phyloP scores from a whole-genome alignment of 2,329 filamentous ascomycete genomes.

The Fusarium sp. region DNA sequence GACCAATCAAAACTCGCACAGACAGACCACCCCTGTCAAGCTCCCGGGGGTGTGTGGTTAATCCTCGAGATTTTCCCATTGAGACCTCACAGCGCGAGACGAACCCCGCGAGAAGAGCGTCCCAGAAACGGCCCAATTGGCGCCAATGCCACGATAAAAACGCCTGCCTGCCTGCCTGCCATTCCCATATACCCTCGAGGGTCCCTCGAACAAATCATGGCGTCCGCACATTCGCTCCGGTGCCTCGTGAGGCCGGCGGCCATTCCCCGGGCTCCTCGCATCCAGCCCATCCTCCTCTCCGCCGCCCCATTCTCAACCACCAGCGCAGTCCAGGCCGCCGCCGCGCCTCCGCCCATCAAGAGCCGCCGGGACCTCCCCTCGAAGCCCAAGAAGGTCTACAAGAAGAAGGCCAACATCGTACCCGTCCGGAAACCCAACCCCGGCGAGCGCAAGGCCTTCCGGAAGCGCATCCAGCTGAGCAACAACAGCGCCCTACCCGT shows the following conservation, averaged over 20 bases:
- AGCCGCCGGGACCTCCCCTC: constrained; percentile 53
- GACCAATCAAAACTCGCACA: constrained; percentile 33
- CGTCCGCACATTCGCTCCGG: constrained; percentile 56
- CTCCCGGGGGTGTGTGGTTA: constrained; percentile 41
- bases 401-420: constrained; percentile 60
- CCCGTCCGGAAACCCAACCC: constrained; percentile 70
- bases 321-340: constrained; percentile 45
- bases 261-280: constrained; percentile 49
- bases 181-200: constrained; percentile 15
- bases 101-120: constrained; percentile 37
- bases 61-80: constrained; percentile 47
- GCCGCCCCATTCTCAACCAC: constrained; percentile 58
- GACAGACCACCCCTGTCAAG: constrained; percentile 16
- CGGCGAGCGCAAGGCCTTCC: constrained; percentile 87
- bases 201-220: constrained; percentile 47
- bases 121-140: constrained; percentile 46
- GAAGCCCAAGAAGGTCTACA: constrained; percentile 64
- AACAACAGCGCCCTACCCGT: constrained; percentile 94
- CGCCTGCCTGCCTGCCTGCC: not conserved
- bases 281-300: constrained; percentile 45
- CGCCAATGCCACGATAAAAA: constrained; percentile 44
- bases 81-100: constrained; percentile 42
- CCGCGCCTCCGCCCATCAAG: constrained; percentile 46
- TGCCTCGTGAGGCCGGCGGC: constrained; percentile 54
- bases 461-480: constrained; percentile 90